A percentile compares a stretch with the other conserved stretches of the same genome.
These are phyloP conservation scores for sweet orange (Citrus sinensis) DNA, from an alignment of 345 rosid species.

Conservation along the genomic window DNA sequence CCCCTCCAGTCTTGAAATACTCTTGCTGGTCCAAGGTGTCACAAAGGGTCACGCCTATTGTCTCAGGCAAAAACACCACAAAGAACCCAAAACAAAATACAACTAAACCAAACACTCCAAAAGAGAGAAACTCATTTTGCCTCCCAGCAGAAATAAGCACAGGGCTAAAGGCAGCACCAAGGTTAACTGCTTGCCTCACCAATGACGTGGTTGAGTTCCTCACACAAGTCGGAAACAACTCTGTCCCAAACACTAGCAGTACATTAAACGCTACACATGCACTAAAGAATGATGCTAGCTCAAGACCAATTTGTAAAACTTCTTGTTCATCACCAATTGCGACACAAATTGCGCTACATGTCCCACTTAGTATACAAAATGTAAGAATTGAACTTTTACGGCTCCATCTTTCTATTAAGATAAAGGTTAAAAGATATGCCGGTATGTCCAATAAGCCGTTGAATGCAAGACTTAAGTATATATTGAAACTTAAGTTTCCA, in stretches of 20 bases:
- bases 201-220: constrained; percentile 42
- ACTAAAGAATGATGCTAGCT: constrained; percentile 51
- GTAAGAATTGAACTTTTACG: constrained; percentile 35
- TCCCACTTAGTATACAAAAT: constrained; percentile 32
- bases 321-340: constrained; percentile 1
- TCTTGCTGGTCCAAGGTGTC: constrained; percentile 39
- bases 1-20: constrained; percentile 9
- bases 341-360: constrained; percentile 30
- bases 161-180: constrained; percentile 29
- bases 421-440: constrained; percentile 27
- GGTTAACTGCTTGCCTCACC: constrained; percentile 36
- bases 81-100: constrained; percentile 22
- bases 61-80: constrained; percentile 33
- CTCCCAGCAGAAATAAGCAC: constrained; percentile 29
- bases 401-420: constrained; percentile 26
- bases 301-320: constrained; percentile 29
- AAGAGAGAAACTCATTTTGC: constrained; percentile 14
- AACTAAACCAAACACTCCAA: constrained; percentile 31
- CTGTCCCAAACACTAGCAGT: constrained; percentile 37
- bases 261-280: constrained; percentile 26
- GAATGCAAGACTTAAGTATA: constrained; percentile 38
- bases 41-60: constrained; percentile 27
- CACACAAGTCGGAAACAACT: constrained; percentile 53
- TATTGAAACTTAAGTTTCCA: constrained; percentile 34
- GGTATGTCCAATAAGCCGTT: constrained; percentile 45